phyloP scores from a whole-genome alignment of 306 rosid genomes.

The Cajanus cajan region DNA sequence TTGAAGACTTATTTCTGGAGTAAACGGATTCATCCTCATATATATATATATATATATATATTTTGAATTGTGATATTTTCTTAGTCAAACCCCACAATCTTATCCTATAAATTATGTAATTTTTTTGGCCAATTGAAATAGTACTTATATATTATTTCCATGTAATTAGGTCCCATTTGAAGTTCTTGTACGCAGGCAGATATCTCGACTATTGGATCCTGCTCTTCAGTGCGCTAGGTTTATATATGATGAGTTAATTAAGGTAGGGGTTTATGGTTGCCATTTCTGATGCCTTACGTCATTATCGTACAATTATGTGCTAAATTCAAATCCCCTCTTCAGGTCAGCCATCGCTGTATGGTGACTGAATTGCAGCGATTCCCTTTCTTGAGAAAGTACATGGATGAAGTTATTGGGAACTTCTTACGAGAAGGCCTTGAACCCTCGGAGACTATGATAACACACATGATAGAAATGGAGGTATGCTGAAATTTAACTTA shows the following conservation, averaged over 20 bases:
- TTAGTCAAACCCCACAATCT: background rate
- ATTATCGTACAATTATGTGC: conserved; percentile 10
- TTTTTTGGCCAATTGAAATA: background rate
- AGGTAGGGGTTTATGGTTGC: conserved; percentile 50
- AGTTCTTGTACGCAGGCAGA: conserved; percentile 82
- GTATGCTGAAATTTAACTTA: conserved; percentile 40
- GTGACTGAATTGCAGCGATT: conserved; percentile 83
- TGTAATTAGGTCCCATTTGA: conserved; percentile 85
- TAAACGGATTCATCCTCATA: too few species aligned
- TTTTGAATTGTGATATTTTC: background rate
- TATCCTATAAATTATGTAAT: background rate
- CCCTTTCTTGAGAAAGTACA: conserved; percentile 79
- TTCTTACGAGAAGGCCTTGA: conserved; percentile 88
- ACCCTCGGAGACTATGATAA: conserved; percentile 91
- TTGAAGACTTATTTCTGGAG: too few species aligned
- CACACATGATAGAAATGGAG: conserved; percentile 92
- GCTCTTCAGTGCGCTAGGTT: conserved; percentile 96
- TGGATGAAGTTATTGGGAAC: conserved; percentile 89
- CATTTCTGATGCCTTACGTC: conserved; percentile 6
- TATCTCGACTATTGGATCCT: conserved; percentile 89
- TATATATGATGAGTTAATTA: conserved; percentile 85
- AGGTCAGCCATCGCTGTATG: conserved; percentile 87
- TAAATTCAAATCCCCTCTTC: conserved; percentile 32
- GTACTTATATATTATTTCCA: conserved; percentile 18
- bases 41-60: background rate